These are phyloP conservation scores for Hortaea sp. DNA, from an alignment of 2,329 filamentous ascomycete species.

Conservation along the genomic window DNA sequence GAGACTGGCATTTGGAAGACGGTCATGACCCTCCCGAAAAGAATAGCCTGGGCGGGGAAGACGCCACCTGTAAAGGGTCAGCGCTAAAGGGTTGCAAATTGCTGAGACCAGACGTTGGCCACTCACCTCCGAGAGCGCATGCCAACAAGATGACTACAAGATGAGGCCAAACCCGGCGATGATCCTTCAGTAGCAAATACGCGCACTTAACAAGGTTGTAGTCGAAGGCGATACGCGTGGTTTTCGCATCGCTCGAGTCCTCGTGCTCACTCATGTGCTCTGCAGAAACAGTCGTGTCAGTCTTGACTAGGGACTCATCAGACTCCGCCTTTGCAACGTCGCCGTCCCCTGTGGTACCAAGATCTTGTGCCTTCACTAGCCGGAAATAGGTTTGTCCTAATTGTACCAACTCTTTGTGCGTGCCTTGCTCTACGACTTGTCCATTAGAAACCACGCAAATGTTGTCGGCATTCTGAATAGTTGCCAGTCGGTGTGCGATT, in stretches of 20 bases:
- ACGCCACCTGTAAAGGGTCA: conserved; percentile 34
- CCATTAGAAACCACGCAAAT: conserved; percentile 37
- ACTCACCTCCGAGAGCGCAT: conserved; percentile 16
- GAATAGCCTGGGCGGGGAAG: conserved; percentile 38
- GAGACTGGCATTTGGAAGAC: conserved; percentile 36
- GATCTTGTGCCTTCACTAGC: conserved; percentile 39
- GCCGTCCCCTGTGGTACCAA: no score
- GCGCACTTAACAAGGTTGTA: conserved; percentile 28
- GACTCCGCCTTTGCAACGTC: no score
- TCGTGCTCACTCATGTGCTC: conserved; percentile 12
- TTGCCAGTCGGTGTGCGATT: conserved; percentile 37
- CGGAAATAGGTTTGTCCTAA: conserved; percentile 29
- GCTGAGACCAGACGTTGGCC: no score
- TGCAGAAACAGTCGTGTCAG: conserved; percentile 15
- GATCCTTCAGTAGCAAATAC: conserved; percentile 27
- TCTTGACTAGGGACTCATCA: conserved; percentile 10
- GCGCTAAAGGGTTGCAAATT: no score
- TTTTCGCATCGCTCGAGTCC: no score
- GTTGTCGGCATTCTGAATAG: conserved; percentile 33
- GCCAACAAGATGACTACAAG: conserved; percentile 27
- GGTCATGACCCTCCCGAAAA: conserved; percentile 40
- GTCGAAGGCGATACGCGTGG: no score
- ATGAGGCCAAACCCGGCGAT: conserved; percentile 28
- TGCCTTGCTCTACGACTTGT: conserved; percentile 35
- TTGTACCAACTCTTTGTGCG: conserved; percentile 30